Base-by-base conservation (phyloP, 208 protist species). In the Porcisia hertigi region DNA sequence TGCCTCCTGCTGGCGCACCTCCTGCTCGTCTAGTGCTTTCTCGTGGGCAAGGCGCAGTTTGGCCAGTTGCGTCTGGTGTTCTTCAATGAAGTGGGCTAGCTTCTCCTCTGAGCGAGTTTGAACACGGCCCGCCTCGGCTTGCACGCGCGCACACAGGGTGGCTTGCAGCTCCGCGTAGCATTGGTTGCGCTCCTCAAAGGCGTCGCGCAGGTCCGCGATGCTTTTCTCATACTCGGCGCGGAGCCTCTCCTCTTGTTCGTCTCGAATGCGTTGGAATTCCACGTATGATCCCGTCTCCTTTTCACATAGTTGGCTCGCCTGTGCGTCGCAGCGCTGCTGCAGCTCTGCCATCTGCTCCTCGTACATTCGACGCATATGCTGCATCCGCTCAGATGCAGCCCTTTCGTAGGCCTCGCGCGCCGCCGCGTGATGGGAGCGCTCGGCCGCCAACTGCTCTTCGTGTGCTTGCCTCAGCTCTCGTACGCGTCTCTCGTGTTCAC, bases 171-270 rank as follows among this genome's bases (percentile, higher is more conserved):
- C 62, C 7, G 77, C 79, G 45, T 73, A 75, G 23, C 78, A 62
- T 11, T 63, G 62, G 16, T 82, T 82, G 25, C 75, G 80, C 36
- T 55, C 75, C 39, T 87, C 79, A 3, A 90, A 60, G 9, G 80
- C 77, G 4, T 12, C 73, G 16, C 81, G 77, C 59, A 90, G 76
- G 3, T n/a, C 34, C 18, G 69, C 53, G 2, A 90, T 60, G 52
- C 77, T 81, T 36, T 67, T 59, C 30, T 85, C 83, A 55, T 87
- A 86, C 57, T 81, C 77, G 3, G 53, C 11, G n/a, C 84, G 77
- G 25, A 88, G 49, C 58, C 69, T 43, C 47, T 49, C 59, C 34
- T 71, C 64, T 67, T 77, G 53, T 41, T 73, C 59, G 20, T 81
- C 58, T 18, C 66, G 75, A 16, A 71, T 49, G 6, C 69, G 60